These are phyloP conservation scores for Papiliotrema terrestris DNA, from an alignment of 1,284 basidiomycete genomes.

Conservation along the genomic window DNA sequence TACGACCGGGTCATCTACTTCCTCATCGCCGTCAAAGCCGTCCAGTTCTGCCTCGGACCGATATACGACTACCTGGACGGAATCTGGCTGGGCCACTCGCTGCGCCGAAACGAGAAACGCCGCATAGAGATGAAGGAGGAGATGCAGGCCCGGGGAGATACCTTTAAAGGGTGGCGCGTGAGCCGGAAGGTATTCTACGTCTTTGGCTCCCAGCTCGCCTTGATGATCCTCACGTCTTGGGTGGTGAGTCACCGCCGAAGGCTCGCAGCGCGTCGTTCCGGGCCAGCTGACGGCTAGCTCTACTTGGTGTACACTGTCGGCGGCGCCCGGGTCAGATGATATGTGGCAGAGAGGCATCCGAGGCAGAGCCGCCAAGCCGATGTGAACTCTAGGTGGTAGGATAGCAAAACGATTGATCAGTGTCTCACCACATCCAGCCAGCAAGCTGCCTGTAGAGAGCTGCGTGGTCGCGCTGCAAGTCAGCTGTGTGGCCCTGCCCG, in stretches of 20 bases:
- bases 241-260: slow-evolving; percentile 19
- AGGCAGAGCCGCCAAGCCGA: too few species aligned
- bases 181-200: slow-evolving; percentile 9
- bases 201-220: slow-evolving; percentile 15
- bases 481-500: too few species aligned
- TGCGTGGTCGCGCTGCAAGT: too few species aligned
- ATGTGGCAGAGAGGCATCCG: too few species aligned
- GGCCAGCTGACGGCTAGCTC: too few species aligned
- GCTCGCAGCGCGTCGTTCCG: too few species aligned
- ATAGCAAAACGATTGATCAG: too few species aligned
- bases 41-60: slow-evolving; percentile 45
- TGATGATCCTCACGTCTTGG: slow-evolving; percentile 29
- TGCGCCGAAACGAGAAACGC: slow-evolving; percentile 38
- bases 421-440: too few species aligned
- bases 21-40: slow-evolving; percentile 49
- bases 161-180: slow-evolving; percentile 23
- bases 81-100: slow-evolving; percentile 39
- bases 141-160: slow-evolving; percentile 8
- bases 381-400: too few species aligned
- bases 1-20: slow-evolving; percentile 49
- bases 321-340: too few species aligned
- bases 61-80: slow-evolving; percentile 42
- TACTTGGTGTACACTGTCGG: too few species aligned
- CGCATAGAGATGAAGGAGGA: slow-evolving; percentile 28
- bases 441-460: too few species aligned